phyloP scores from a whole-genome alignment of 129 eudicot genomes.

The Glebionis coronaria region DNA sequence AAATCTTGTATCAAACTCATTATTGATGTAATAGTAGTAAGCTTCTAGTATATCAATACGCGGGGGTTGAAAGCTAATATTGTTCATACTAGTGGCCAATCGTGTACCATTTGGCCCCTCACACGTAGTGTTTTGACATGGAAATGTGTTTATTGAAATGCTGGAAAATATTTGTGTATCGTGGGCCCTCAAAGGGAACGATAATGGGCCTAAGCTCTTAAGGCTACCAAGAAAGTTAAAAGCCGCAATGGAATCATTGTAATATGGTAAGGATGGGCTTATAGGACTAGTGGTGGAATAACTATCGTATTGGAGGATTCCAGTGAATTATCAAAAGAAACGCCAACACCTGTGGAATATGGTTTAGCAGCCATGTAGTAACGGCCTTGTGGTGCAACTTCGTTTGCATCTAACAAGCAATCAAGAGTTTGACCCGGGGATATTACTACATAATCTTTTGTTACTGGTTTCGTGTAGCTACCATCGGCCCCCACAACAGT shows the following conservation, averaged over 20 bases:
- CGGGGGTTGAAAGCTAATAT: slow-evolving; percentile 51
- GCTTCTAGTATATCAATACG: no score
- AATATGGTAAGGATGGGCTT: slow-evolving; percentile 42
- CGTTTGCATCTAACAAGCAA: slow-evolving; percentile 48
- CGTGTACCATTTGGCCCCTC: slow-evolving; percentile 45
- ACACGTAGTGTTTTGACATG: slow-evolving; percentile 40
- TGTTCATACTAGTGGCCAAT: slow-evolving; percentile 56
- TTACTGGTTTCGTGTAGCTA: slow-evolving; percentile 53
- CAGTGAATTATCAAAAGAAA: no score
- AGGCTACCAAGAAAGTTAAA: no score
- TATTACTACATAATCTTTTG: slow-evolving; percentile 27
- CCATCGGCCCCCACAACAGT: slow-evolving; percentile 61
- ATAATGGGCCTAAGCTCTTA: no score
- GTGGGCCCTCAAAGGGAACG: no score
- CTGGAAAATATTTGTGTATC: no score
- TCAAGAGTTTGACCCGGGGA: slow-evolving; percentile 65
- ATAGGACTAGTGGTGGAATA: slow-evolving; percentile 9
- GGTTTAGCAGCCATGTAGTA: slow-evolving; percentile 77
- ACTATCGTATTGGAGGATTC: no score
- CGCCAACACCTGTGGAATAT: no score
- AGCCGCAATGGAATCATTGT: slow-evolving; percentile 48
- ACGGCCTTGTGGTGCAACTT: slow-evolving; percentile 14
- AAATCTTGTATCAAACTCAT: no score
- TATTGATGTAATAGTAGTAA: no score
- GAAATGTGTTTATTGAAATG: no score